These are phyloP conservation scores for Trypanosoma lewisi DNA, from an alignment of 208 protist species.

Conservation along the genomic window DNA sequence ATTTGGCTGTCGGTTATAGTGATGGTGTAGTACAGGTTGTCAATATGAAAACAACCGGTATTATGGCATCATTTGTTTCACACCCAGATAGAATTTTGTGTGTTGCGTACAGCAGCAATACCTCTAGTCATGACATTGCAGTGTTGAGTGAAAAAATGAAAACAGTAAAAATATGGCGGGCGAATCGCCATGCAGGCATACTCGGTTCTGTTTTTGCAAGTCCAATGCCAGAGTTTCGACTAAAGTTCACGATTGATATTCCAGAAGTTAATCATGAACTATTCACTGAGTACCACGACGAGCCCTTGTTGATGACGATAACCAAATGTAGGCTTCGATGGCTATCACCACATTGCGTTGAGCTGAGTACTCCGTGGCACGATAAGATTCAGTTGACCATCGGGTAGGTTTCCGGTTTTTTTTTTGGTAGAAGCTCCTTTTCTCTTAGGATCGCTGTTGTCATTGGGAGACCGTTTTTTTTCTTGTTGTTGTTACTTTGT, in stretches of 20 bases:
- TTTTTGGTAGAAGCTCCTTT: not conserved
- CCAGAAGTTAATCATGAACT: slow-evolving; percentile 1
- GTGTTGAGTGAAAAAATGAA: slow-evolving; percentile 65
- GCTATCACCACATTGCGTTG: slow-evolving; percentile 80
- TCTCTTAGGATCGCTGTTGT: too few relatives aligned
- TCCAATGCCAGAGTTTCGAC: slow-evolving; percentile 21
- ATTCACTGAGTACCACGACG: slow-evolving; percentile 12
- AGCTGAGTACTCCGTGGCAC: slow-evolving; percentile 77
- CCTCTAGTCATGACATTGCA: slow-evolving; percentile 61
- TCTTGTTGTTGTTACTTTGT: too few relatives aligned
- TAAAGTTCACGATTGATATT: slow-evolving; percentile 21
- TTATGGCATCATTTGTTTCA: slow-evolving; percentile 60
- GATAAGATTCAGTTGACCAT: slow-evolving; percentile 48
- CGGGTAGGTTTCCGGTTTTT: slow-evolving; percentile 9
- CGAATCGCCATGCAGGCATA: slow-evolving; percentile 22
- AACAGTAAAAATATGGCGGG: slow-evolving; percentile 63
- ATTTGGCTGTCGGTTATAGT: slow-evolving; percentile 55
- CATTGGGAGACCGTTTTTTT: too few relatives aligned
- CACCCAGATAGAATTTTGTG: slow-evolving; percentile 48
- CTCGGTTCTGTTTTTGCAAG: slow-evolving; percentile 23
- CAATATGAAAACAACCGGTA: slow-evolving; percentile 52
- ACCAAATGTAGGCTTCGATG: slow-evolving; percentile 55
- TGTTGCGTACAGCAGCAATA: slow-evolving; percentile 79
- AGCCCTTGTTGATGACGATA: slow-evolving; percentile 32
- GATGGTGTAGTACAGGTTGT: slow-evolving; percentile 72